phyloP scores from a whole-genome alignment of 352 stramenopile genomes.

The Labyrinthula sp. region DNA sequence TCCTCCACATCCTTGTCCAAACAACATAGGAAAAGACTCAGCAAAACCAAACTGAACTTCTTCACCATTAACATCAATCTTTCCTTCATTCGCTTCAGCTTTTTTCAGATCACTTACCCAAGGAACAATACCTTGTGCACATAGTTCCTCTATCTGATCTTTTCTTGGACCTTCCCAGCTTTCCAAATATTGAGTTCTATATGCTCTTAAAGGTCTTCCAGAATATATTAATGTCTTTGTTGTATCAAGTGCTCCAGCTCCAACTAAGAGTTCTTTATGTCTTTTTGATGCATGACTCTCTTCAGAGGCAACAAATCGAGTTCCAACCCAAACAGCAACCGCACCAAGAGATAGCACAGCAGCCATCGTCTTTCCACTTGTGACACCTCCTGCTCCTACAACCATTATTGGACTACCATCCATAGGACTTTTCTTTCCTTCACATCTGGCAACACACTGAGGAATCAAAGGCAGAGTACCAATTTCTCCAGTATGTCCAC shows the following conservation, averaged over 20 bases:
- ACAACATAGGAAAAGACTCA: slow-evolving; percentile 18
- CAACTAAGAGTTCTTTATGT: slow-evolving; percentile 12
- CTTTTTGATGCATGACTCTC: slow-evolving; percentile 20
- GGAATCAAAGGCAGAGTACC: slow-evolving; percentile 19
- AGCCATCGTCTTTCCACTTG: slow-evolving; percentile 9
- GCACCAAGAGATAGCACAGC: slow-evolving; percentile 15
- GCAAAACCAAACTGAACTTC: slow-evolving; percentile 14
- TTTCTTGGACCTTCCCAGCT: slow-evolving; percentile 9
- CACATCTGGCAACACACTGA: slow-evolving; percentile 19
- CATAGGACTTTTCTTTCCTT: slow-evolving; percentile 8
- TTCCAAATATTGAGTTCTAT: slow-evolving; percentile 11
- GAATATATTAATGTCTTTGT: slow-evolving; percentile 25
- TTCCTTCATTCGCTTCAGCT: slow-evolving; percentile 10
- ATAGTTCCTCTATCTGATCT: slow-evolving; percentile 24
- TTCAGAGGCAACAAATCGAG: slow-evolving; percentile 12
- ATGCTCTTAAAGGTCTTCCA: slow-evolving; percentile 13
- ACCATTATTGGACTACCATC: slow-evolving; percentile 24
- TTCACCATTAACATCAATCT: slow-evolving; percentile 9
- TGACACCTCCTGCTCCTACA: slow-evolving; percentile 16
- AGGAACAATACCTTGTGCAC: slow-evolving; percentile 12
- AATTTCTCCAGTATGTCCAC: slow-evolving; percentile 25
- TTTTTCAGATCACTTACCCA: slow-evolving; percentile 16
- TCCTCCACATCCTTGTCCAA: slow-evolving; percentile 19
- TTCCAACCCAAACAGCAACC: slow-evolving; percentile 22
- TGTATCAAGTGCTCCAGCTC: slow-evolving; percentile 14